These are phyloP conservation scores for Cercophora sp. DNA, from an alignment of 495 filamentous ascomycete species.

Conservation along the genomic window DNA sequence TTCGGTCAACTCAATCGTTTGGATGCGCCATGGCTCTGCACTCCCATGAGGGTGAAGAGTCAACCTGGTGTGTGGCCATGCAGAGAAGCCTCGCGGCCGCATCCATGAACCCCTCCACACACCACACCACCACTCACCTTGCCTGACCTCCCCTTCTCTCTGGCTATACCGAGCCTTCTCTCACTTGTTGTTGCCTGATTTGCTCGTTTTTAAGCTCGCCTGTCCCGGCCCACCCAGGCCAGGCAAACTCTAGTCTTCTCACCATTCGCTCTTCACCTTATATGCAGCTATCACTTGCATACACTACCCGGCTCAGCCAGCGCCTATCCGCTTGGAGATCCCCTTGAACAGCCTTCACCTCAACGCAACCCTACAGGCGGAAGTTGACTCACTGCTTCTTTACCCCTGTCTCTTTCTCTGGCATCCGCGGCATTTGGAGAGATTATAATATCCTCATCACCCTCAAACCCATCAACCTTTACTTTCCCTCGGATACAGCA, in stretches of 20 bases:
- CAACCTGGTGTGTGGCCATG: constrained; percentile 11
- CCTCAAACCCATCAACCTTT: not conserved
- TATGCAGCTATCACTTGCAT: constrained; percentile 15
- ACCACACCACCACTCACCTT: not conserved
- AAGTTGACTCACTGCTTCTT: constrained; percentile 3
- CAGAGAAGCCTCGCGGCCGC: not conserved
- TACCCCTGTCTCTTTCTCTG: not conserved
- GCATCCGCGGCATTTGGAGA: too few relatives aligned
- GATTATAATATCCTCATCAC: too few relatives aligned
- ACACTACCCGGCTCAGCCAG: not conserved
- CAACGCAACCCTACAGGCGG: not conserved
- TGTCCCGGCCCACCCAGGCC: constrained; percentile 6
- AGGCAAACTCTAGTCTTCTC: constrained; percentile 3
- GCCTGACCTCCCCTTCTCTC: constrained; percentile 1
- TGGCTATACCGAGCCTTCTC: not conserved
- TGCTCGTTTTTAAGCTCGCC: constrained; percentile 11
- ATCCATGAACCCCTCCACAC: not conserved
- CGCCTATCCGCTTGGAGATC: not conserved
- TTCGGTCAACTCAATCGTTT: not conserved
- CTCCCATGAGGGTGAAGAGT: not conserved
- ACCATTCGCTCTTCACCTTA: constrained; percentile 14
- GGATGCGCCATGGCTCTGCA: not conserved
- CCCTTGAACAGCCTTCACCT: not conserved
- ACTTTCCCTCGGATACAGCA: too few relatives aligned
- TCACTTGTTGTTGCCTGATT: constrained; percentile 13